These are phyloP conservation scores for Pyrenopolyporus hunteri DNA, from an alignment of 495 filamentous ascomycete species.

Conservation along the genomic window DNA sequence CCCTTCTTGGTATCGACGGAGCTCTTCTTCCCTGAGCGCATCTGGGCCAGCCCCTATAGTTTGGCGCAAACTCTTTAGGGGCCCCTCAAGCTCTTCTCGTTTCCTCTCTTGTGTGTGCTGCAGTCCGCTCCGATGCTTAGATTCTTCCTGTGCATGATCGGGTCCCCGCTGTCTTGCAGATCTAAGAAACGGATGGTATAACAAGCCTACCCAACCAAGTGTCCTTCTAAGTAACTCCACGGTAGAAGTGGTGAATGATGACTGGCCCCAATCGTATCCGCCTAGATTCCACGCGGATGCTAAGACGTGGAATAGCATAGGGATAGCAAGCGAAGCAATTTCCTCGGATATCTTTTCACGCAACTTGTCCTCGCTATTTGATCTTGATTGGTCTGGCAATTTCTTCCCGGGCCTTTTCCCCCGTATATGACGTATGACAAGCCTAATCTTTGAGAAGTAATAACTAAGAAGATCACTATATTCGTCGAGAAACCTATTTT, in stretches of 20 bases:
- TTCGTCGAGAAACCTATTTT: constrained; percentile 32
- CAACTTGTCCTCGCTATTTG: constrained; percentile 6
- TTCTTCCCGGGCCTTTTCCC: neutral
- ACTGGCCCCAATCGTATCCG: constrained; percentile 10
- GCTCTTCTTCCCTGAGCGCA: constrained; percentile 16
- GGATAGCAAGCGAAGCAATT: constrained; percentile 28
- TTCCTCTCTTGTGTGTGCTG: neutral
- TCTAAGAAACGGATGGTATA: constrained; percentile 30
- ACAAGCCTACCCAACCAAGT: constrained; percentile 25
- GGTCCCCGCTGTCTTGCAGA: neutral
- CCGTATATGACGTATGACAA: constrained; percentile 28
- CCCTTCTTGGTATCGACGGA: constrained; percentile 6
- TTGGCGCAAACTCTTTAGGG: constrained; percentile 15
- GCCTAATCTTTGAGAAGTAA: constrained; percentile 36
- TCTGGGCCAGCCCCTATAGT: constrained; percentile 10
- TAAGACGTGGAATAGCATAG: constrained; percentile 37
- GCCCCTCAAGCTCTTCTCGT: constrained; percentile 22
- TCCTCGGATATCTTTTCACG: constrained; percentile 14
- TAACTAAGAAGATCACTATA: constrained; percentile 28
- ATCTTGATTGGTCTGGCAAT: constrained; percentile 1
- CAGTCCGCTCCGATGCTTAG: neutral
- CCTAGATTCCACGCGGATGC: constrained; percentile 32
- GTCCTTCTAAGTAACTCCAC: constrained; percentile 31
- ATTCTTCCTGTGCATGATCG: neutral
- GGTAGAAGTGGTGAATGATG: constrained; percentile 30